Conservation (phyloP, 441 rosid species). For the Pelargonium citronellum region DNA sequence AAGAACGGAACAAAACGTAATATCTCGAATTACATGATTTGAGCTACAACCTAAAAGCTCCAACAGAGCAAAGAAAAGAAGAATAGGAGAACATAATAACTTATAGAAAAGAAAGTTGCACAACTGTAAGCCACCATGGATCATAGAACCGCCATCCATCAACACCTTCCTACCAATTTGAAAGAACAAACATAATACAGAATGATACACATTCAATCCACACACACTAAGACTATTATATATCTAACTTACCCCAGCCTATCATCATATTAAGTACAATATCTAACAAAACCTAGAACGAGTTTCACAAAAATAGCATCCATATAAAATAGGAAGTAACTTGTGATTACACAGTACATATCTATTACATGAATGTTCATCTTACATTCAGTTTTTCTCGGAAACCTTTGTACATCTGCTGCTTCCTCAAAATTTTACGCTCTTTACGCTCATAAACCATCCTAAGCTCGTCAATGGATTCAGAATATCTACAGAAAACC, state of each 20-base stretch:
- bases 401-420: conserved; percentile 40
- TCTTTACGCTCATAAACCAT: conserved; percentile 55
- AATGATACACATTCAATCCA: neutral
- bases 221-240: neutral
- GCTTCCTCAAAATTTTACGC: conserved; percentile 58
- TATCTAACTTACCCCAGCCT: neutral
- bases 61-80: neutral
- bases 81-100: neutral
- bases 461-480: conserved; percentile 85
- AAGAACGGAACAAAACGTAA: neutral
- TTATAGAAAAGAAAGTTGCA: neutral
- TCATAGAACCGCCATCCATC: neutral
- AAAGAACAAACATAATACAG: neutral
- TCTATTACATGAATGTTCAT: neutral
- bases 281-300: neutral
- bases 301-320: neutral
- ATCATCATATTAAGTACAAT: too few relatives aligned
- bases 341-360: neutral
- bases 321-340: neutral
- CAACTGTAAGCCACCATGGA: neutral
- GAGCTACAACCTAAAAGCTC: neutral
- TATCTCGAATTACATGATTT: neutral
- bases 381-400: conserved; percentile 67
- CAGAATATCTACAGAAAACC: conserved; percentile 59
- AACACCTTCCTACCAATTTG: neutral